Conservation (phyloP, 1,284 basidiomycete genomes). For the Rhodofomes roseus region DNA sequence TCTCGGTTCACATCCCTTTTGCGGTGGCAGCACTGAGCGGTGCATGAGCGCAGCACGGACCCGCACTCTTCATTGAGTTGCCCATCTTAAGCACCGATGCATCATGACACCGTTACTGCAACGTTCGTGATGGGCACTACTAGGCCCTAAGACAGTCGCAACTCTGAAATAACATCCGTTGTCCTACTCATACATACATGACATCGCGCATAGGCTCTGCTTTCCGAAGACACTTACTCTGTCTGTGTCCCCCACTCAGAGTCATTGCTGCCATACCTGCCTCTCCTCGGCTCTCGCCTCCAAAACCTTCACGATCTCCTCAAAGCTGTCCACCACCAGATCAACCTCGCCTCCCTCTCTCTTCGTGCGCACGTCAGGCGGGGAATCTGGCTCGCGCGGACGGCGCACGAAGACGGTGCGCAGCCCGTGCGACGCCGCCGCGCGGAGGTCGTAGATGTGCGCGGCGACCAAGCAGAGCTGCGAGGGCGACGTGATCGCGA, state of each 20-base stretch:
- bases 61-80: too few relatives aligned
- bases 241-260: neutral
- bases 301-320: conserved; percentile 21
- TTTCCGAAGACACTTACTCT: too few relatives aligned
- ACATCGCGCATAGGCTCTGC: too few relatives aligned
- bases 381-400: conserved; percentile 37
- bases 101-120: too few relatives aligned
- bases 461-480: conserved; percentile 60
- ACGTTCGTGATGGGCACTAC: too few relatives aligned
- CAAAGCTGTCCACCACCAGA: conserved; percentile 25
- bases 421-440: conserved; percentile 49
- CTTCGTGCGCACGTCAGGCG: conserved; percentile 18
- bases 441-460: conserved; percentile 54
- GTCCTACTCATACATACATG: too few relatives aligned
- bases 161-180: too few relatives aligned
- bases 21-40: too few relatives aligned
- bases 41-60: too few relatives aligned
- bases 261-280: neutral
- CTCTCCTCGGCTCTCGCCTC: neutral
- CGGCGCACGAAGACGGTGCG: conserved; percentile 54
- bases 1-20: too few relatives aligned
- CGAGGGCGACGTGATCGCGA: conserved; percentile 39
- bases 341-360: conserved; percentile 29
- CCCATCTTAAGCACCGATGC: too few relatives aligned
- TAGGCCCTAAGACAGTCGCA: too few relatives aligned